Evolutionary conservation across 73 alveolate species (phyloP), one percentile per base, ranked within the genome.

Genomic region (Uronychia setigera): DNA sequence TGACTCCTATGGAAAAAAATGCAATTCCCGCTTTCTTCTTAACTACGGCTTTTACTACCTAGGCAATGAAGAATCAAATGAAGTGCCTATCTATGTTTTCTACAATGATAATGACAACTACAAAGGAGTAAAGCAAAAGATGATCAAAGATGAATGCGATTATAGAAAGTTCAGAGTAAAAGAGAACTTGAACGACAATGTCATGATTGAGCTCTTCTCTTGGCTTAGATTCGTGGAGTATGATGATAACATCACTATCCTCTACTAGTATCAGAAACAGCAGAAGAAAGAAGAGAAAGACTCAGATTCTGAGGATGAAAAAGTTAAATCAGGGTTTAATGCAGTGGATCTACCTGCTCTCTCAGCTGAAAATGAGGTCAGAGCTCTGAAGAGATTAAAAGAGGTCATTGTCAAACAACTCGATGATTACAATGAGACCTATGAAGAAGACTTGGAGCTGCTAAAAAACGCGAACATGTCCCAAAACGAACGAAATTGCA

Each of bases 1-100:
- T 76, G 99, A 97, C 92, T 87, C 97, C 79, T 97, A 97, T 91
- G 99, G 99, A 0, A 95, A 96, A 89, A 97, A 97, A 81, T 95
- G 99, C 87, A 97, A 97, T 88, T 83, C 97, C 28, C 85, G 99
- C 75, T 97, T 97, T 87, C 87, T 97, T 86, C 89, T 97, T 74
- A 97, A 97, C 94, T 97, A 97, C 85, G 99, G 99, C 28, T 97
- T 97, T 85, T 76, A 91, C 9, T 79, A 80, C 87, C 94, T 96
- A 74, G 97, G 87, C 57, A 95, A 96, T 77, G 96, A 97, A 86
- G 99, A 97, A 86, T 96, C 96, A 57, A 94, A 93, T 87, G 99
- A 97, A 89, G 94, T 95, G 58, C 96, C 97, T 32, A 31, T 96
- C 82, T 82, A 85, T 57, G 88, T 96, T 30, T 82, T 77, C 85